Conservation (phyloP, 768 basidiomycete genomes). For the Amyloporia xantha region DNA sequence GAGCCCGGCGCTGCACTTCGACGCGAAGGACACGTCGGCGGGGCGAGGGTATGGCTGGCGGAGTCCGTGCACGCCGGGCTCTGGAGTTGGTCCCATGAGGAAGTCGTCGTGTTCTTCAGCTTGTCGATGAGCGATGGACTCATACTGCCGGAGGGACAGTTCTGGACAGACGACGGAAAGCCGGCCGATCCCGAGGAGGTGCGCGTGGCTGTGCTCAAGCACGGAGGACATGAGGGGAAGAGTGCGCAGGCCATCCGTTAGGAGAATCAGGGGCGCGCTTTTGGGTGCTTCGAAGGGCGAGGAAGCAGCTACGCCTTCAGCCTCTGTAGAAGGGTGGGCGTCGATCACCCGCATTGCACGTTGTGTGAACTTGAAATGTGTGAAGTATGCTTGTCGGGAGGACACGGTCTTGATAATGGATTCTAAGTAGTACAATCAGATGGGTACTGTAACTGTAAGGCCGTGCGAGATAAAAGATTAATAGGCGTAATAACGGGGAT, state of each 20-base stretch:
- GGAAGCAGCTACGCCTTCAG: neutral
- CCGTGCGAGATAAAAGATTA: no score
- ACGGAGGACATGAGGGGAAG: slow-evolving; percentile 48
- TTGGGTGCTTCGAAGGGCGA: no score
- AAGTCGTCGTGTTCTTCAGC: neutral
- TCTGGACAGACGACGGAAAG: slow-evolving; percentile 56
- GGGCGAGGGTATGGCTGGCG: neutral
- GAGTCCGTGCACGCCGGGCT: neutral
- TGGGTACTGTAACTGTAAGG: no score
- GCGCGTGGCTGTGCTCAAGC: slow-evolving; percentile 48
- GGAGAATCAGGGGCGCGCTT: slow-evolving; percentile 52
- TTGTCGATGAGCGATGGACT: neutral
- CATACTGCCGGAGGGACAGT: slow-evolving; percentile 11
- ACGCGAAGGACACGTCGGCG: neutral
- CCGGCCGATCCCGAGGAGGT: slow-evolving; percentile 75
- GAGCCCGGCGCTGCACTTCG: slow-evolving; percentile 5
- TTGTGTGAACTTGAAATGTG: slow-evolving; percentile 59
- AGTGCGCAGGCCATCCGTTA: slow-evolving; percentile 75
- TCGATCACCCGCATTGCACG: slow-evolving; percentile 41
- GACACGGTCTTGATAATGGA: slow-evolving; percentile 26
- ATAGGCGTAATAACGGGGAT: neutral
- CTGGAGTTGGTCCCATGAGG: slow-evolving; percentile 1
- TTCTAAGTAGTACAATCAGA: no score
- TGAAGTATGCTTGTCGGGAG: slow-evolving; percentile 66
- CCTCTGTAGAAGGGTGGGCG: no score